phyloP scores from a whole-genome alignment of 148 eudicot genomes.

The Dysphania ambrosioides region DNA sequence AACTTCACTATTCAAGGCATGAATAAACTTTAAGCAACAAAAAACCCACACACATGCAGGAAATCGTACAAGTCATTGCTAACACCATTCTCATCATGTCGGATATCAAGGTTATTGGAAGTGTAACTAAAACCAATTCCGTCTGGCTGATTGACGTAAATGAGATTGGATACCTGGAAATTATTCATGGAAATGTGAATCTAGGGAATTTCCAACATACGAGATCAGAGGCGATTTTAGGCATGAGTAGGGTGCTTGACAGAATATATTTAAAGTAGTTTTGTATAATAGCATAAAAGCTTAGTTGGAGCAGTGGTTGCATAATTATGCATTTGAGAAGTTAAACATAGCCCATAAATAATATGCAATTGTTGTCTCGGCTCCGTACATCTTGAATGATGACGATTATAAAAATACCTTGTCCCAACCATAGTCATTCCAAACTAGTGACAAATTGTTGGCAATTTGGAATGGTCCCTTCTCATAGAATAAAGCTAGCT shows the following conservation, averaged over 20 bases:
- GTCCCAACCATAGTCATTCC: constrained; percentile 86
- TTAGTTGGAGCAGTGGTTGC: too few species aligned
- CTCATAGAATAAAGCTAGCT: constrained; percentile 73
- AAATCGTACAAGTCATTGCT: constrained; percentile 76
- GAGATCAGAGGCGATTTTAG: too few species aligned
- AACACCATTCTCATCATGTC: constrained; percentile 51
- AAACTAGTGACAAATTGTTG: constrained; percentile 49
- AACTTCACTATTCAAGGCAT: too few species aligned
- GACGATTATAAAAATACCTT: constrained; percentile 37
- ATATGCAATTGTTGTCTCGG: too few species aligned
- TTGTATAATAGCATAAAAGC: too few species aligned
- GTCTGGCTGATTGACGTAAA: constrained; percentile 73
- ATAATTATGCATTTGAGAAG: too few species aligned
- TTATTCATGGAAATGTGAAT: neutral
- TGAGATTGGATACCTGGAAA: constrained; percentile 66
- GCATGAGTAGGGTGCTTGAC: too few species aligned
- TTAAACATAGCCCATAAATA: too few species aligned
- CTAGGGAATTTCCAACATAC: neutral
- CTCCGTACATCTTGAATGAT: too few species aligned
- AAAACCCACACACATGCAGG: constrained; percentile 59
- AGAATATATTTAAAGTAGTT: too few species aligned
- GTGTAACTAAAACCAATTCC: constrained; percentile 85
- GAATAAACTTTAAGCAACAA: neutral
- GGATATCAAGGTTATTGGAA: constrained; percentile 47
- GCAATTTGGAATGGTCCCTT: constrained; percentile 77